Percentiles rank a stretch among this genome's conserved stretches.
Conservation (phyloP, 176 grass and related monocot species). For the Aegilops umbellulata region DNA sequence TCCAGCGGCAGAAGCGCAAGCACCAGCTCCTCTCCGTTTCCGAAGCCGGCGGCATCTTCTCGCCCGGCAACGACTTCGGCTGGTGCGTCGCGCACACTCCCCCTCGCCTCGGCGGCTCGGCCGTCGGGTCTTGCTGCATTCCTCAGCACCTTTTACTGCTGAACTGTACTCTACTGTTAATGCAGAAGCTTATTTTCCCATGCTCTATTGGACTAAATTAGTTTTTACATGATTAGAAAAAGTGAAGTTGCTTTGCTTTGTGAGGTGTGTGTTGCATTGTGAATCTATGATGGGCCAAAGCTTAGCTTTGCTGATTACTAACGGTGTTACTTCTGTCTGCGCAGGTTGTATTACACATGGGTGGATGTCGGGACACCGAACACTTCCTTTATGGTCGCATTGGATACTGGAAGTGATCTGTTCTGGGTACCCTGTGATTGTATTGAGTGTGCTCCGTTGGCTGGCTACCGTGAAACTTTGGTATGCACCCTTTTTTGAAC, state of each 20-base stretch:
- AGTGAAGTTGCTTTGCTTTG: background rate
- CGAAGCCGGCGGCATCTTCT: constrained; percentile 52
- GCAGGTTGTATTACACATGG: constrained; percentile 95
- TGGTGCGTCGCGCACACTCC: constrained; percentile 55
- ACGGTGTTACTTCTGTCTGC: constrained; percentile 13
- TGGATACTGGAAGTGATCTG: constrained; percentile 97
- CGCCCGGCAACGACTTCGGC: constrained; percentile 64
- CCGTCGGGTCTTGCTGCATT: constrained; percentile 8
- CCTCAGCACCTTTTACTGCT: constrained; percentile 4
- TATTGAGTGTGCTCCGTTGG: constrained; percentile 82
- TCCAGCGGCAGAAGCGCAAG: constrained; percentile 63
- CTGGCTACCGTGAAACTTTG: constrained; percentile 80
- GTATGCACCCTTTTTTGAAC: constrained; percentile 44
- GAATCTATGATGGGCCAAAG: background rate
- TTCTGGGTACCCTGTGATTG: constrained; percentile 97
- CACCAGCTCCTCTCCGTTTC: constrained; percentile 61
- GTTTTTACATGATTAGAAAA: too few species aligned
- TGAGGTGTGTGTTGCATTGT: background rate
- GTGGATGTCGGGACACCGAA: constrained; percentile 87
- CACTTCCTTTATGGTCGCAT: constrained; percentile 80
- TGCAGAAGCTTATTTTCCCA: background rate
- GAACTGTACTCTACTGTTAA: background rate
- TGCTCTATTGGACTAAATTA: background rate
- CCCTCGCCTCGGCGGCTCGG: background rate
- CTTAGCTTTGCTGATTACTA: background rate